Base-by-base conservation (phyloP, 306 rosid species). In the Rosa persica region DNA sequence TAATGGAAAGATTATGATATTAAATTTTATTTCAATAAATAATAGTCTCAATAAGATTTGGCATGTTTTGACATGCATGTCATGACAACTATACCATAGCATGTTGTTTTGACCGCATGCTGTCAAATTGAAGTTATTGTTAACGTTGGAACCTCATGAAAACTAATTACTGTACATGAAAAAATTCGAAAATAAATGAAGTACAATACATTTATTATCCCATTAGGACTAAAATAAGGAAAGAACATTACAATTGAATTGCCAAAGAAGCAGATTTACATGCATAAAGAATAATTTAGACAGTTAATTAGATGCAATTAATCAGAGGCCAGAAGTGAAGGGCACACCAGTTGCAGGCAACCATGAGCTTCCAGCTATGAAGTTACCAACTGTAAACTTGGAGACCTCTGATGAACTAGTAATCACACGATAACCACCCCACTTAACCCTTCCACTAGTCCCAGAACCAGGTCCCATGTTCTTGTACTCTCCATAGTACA, bases 401-500 rank as follows among this genome's bases (percentile, higher is more conserved):
- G 85, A 82, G 5, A 86, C 93, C 48, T 80, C 87, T 0, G 72
- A 66, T 12, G 80, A 60, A 25, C 77, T 86, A 1, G 67, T 81
- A 34, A 87, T 82, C 3, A 83, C 86, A 38, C 11, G 90, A 49
- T 80, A 88, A 5, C 94, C 94, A 39, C 65, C 54, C 94, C 94
- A 90, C 0, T 78, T 83, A 8, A 88, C 90, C 54, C 94, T 73
- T 2, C 43, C 51, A 11, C 82, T 27, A 0, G 92, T 88, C 8
- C 83, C 79, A 23, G 86, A 83, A 46, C 84, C 34, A 0, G 92
- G 92, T 3, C 94, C 94, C 27, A 38, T 36, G 23, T 86, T 90
- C 73, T 64, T 81, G 34, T 83, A 88, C 72, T 86, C 94, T 22
- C 92, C 90, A 80, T 90, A 90, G 57, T 83, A 85, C 83, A 90